phyloP scores from a whole-genome alignment of 805 yeast genomes.

The Lachancea thermotolerans region DNA sequence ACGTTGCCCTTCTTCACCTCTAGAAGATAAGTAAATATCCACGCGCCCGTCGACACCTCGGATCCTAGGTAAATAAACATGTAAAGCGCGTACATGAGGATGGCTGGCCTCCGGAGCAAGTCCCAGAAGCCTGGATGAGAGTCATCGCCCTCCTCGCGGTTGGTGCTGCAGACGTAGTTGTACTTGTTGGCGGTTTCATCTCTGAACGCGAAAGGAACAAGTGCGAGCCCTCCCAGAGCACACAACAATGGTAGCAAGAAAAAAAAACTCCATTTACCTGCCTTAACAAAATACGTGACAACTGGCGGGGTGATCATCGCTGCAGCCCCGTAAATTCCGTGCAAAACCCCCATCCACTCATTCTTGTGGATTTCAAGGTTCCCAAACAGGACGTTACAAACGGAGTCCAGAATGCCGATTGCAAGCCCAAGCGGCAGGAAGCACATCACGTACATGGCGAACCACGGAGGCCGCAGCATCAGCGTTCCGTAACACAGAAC shows the following conservation, averaged over 20 bases:
- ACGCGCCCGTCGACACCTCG: conserved; percentile 63
- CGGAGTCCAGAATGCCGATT: conserved; percentile 31
- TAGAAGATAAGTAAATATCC: conserved; percentile 60
- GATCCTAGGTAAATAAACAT: conserved; percentile 61
- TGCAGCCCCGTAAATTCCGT: conserved; percentile 67
- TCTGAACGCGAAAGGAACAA: conserved; percentile 39
- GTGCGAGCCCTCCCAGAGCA: conserved; percentile 30
- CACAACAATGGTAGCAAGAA: conserved; percentile 31
- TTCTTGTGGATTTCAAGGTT: conserved; percentile 41
- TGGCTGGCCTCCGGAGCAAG: conserved; percentile 27
- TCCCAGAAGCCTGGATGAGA: conserved; percentile 12
- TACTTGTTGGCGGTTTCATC: conserved; percentile 37
- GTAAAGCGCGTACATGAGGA: conserved; percentile 46
- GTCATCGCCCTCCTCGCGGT: conserved; percentile 15
- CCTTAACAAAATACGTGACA: conserved; percentile 39
- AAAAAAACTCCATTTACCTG: conserved; percentile 27
- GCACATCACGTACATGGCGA: conserved; percentile 20
- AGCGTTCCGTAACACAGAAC: conserved; percentile 18
- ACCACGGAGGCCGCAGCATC: conserved; percentile 19
- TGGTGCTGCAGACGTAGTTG: conserved; percentile 18
- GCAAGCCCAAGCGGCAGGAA: conserved; percentile 31
- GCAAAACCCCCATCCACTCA: conserved; percentile 52
- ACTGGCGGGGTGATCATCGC: conserved; percentile 64
- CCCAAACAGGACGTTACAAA: conserved; percentile 30
- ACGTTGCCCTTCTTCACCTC: conserved; percentile 45